Evolutionary conservation across 352 stramenopile species (phyloP), one percentile per base, ranked within the genome.

Genomic region (Phytophthora multivora): DNA sequence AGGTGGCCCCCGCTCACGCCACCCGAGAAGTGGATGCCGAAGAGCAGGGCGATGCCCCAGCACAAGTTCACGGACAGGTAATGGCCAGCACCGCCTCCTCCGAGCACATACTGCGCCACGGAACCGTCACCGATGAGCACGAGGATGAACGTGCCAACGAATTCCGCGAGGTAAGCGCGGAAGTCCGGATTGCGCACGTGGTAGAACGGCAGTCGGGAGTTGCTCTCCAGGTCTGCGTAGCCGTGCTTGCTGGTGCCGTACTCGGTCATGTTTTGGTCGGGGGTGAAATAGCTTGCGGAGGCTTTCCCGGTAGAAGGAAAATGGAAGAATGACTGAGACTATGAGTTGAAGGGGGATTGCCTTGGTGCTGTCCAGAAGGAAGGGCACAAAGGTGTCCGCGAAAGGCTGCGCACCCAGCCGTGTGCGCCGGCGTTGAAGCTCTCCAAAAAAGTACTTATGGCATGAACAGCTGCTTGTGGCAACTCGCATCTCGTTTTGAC

Each of bases 141-240:
- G 16, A 91, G 61, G 43, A 88, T 76, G 43, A 91, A 87, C 6
- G 77, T 87, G 21, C 75, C 77, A 16, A 91, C 64, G 56, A 87
- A 88, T 53, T 89, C 81, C 6, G 77, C 79, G 4, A 89, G 52
- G 59, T 79, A 89, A 21, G 80, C 74, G 26, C 79, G 79, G 11
- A 85, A 40, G 51, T 86, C 53, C 10, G 71, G 65, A 30, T 77
- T 75, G 19, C 52, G 50, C n/a, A 78, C 56, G 21, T 62, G 48
- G 55, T 74, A 77, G 60, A 78, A 78, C 1, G 69, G 69, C 8
- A 75, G 59, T 18, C 54, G 64, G 6, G 51, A 46, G 48, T 70
- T 73, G 48, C 58, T 51, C 46, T 78, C 70, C 6, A 78, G 40
- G 53, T 78, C 61, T 23, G 47, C 38, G 66, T 68, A 77, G 19